Evolutionary conservation across 306 rosid species (phyloP), one percentile per base, ranked within the genome.

Genomic region (Gynostemma pentaphyllum): DNA sequence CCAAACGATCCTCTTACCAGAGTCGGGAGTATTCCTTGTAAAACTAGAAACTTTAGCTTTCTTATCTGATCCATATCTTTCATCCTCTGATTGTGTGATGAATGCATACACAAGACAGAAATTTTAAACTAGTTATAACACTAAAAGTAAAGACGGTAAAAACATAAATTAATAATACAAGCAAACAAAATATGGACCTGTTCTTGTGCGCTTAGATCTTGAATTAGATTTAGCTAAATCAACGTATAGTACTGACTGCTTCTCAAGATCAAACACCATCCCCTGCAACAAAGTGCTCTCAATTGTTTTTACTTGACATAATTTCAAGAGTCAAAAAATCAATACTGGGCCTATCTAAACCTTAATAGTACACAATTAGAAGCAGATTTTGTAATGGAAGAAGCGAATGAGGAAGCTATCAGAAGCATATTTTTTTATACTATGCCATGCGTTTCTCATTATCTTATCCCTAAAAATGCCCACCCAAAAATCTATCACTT

Each of bases 221-320:
- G 99, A 92, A 75, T 88, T 92, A 47, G 99, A 86, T 76, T 88
- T 92, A 15, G 99, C 99, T 32, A 92, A 77, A 81, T 92, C 94
- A 75, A 92, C 78, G 66, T 84, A 92, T 5, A 92, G 76, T 9
- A 86, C 81, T 22, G 99, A 88, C 40, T 83, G 94, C 79, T 82
- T 85, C 73, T 92, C 95, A 73, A 92, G 95, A 83, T 92, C 99
- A 81, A 92, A 92, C 40, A 92, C 84, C 96, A 92, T 79, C 46
- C 99, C 99, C 96, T 88, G 77, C 65, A 75, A 76, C 72, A 61
- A 85, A 67, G 39, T 54, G 40, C 64, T n/a, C 29, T 24, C 62
- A 9, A 55, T 18, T 55, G 62, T 30, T 55, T 55, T 4, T 14
- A 54, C 29, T n/a, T 1, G 26, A 55, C n/a, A 55, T 22, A 55